These are phyloP conservation scores for Lasiodiplodia sp. DNA, from an alignment of 2,329 filamentous ascomycete genomes.

Conservation along the genomic window DNA sequence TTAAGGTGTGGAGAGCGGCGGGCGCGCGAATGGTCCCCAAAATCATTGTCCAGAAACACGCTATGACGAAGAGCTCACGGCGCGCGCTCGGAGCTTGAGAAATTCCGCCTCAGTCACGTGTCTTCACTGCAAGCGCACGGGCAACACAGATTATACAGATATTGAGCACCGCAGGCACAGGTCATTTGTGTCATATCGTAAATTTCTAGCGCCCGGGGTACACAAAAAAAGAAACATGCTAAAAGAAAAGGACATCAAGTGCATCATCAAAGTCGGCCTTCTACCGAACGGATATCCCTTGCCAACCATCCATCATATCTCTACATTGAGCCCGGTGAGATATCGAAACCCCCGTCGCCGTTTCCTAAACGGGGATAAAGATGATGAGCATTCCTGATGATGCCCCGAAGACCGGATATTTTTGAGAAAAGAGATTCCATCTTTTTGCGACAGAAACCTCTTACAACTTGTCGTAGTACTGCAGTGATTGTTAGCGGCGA, in stretches of 20 bases:
- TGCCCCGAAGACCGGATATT: conserved; percentile 39
- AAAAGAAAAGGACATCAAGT: conserved; percentile 31
- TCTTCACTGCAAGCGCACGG: not conserved
- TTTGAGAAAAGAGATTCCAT: conserved; percentile 52
- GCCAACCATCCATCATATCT: conserved; percentile 43
- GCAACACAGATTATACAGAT: not conserved
- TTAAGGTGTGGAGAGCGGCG: conserved; percentile 11
- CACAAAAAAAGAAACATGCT: conserved; percentile 34
- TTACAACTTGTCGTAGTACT: conserved; percentile 99
- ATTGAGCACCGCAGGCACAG: not conserved
- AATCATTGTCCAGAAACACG: conserved; percentile 24
- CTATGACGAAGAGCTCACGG: conserved; percentile 29
- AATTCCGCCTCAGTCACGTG: conserved; percentile 16
- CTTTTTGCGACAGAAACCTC: conserved; percentile 52
- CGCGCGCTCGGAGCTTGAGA: conserved; percentile 13
- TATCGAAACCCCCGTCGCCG: conserved; percentile 32
- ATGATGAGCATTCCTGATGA: conserved; percentile 46
- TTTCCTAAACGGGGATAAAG: conserved; percentile 38
- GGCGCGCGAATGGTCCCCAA: conserved; percentile 20
- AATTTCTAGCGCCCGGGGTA: conserved; percentile 34
- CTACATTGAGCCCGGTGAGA: conserved; percentile 43
- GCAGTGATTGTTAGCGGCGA: conserved; percentile 52
- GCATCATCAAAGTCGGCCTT: conserved; percentile 30
- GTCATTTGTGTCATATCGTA: conserved; percentile 33
- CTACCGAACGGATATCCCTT: conserved; percentile 29